phyloP scores from a whole-genome alignment of 371 early-diverging fungal genomes.

The Capillidium heterosporum region DNA sequence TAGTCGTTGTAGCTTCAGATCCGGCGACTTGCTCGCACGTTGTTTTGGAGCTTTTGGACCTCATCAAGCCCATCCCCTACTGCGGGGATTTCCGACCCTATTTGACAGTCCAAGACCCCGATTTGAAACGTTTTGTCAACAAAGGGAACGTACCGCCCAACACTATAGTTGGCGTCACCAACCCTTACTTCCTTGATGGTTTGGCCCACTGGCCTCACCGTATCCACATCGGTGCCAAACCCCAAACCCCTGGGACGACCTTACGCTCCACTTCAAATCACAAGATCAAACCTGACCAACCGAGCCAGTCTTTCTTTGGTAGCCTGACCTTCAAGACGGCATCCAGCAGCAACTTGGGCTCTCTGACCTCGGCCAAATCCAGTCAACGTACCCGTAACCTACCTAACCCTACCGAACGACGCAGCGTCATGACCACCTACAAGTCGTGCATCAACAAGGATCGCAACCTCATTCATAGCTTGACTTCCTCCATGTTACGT shows the following conservation, averaged over 20 bases:
- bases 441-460: conserved; percentile 64
- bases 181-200: conserved; percentile 79
- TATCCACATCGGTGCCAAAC: conserved; percentile 38
- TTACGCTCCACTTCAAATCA: background rate
- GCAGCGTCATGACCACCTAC: conserved; percentile 44
- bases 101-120: conserved; percentile 89
- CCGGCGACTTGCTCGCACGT: conserved; percentile 76
- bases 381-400: conserved; percentile 12
- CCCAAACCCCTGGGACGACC: background rate
- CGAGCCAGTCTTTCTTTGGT: conserved; percentile 5
- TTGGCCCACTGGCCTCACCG: conserved; percentile 85
- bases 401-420: background rate
- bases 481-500: conserved; percentile 43
- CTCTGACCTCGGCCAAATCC: conserved; percentile 84
- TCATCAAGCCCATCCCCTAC: conserved; percentile 85
- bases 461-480: conserved; percentile 40
- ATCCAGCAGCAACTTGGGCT: conserved; percentile 20
- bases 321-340: background rate
- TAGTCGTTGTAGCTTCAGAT: conserved; percentile 74
- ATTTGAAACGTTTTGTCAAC: conserved; percentile 55
- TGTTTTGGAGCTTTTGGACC: conserved; percentile 66
- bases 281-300: conserved; percentile 2
- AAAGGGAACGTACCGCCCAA: conserved; percentile 54
- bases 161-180: conserved; percentile 81
- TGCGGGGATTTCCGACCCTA: conserved; percentile 93